Conservation (phyloP, 2,329 filamentous ascomycete genomes). For the Alternaria novae-zelandiae region DNA sequence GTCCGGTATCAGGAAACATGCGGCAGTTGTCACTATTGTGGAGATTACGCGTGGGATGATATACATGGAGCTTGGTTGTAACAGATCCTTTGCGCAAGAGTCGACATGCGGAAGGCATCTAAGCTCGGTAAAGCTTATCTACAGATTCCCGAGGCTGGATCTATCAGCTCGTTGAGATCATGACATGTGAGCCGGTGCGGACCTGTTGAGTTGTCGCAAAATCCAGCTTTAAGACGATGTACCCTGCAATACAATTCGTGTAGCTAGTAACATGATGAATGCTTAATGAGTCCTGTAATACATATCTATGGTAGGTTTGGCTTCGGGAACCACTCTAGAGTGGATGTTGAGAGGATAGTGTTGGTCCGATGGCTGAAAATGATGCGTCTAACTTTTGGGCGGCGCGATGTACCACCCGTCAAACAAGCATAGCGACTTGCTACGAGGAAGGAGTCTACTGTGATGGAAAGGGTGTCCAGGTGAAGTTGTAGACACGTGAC, state of each 20-base stretch:
- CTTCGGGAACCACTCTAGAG: background rate
- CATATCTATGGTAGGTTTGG: background rate
- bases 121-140: background rate
- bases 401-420: background rate
- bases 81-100: background rate
- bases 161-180: background rate
- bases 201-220: background rate
- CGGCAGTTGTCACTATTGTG: background rate
- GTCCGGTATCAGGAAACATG: background rate
- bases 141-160: background rate
- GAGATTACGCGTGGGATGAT: conserved; percentile 3
- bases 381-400: background rate
- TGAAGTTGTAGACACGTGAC: background rate
- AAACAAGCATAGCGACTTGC: background rate
- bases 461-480: background rate
- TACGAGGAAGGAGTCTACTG: background rate
- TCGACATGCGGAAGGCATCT: background rate
- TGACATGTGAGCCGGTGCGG: background rate
- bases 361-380: background rate
- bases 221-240: background rate
- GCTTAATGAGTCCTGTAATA: background rate
- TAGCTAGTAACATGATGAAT: background rate
- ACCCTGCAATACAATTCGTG: background rate
- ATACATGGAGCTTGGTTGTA: background rate
- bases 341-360: background rate